Evolutionary conservation across 2,329 filamentous ascomycete genomes (phyloP), one percentile per base, ranked within the genome.

Genomic region (Claviceps humidiphila): DNA sequence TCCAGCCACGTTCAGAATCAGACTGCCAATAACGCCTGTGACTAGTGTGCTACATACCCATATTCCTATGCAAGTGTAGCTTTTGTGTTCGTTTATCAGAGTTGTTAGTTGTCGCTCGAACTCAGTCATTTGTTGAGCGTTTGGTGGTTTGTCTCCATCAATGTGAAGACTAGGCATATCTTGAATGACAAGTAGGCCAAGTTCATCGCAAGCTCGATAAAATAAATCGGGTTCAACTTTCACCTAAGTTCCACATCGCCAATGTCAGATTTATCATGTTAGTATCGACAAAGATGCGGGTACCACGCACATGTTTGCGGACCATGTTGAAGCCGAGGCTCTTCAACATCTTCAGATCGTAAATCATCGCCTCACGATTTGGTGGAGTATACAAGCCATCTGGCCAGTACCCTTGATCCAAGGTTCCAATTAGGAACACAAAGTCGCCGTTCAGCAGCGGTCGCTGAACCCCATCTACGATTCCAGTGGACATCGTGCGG

Each of bases 401-500:
- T 0, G 82, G 83, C 83, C 82, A 87, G 63, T 73, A 85, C 0
- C 84, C 84, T 58, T 87, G 84, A 53, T 87, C 84, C 0, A 87
- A 70, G 0, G 82, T 83, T 3, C 82, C 82, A 50, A 86, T 83
- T 43, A 77, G 71, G 63, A 87, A 87, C 13, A 80, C 68, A 41
- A 84, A 84, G 51, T 85, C 71, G n/a, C 80, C 82, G 55, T 87
- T 88, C 41, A 87, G 66, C 0, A 85, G 64, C 0, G 82, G 81
- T 0, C 83, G 75, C 52, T 77, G 69, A 1, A 84, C 62, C 0
- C 80, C 82, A 17, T 82, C 66, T 1, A 87, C 68, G 0, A 68
- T 64, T 1, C 76, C 81, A 6, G 69, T 69, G 0, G 75, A 73
- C 39, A 87, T 73, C 0, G 80, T 85, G 30, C 84, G 74, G 67